These are phyloP conservation scores for Amborella trichopoda DNA, from an alignment of 164 flowering plant species.

Conservation along the genomic window DNA sequence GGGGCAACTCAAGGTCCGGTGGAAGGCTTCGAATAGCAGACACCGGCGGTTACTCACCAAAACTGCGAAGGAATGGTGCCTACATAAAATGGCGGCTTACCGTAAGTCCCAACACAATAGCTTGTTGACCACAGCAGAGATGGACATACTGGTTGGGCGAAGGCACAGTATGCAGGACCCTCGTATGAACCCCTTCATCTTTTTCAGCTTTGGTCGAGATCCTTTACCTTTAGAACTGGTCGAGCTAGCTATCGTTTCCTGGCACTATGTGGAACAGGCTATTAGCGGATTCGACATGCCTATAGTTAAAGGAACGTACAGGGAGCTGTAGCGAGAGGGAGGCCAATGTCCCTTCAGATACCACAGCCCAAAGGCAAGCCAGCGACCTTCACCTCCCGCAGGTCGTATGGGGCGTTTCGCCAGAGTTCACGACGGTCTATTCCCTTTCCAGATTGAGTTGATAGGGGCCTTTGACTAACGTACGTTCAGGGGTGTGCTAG, in stretches of 20 bases:
- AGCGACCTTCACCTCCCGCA: slow-evolving; percentile 8
- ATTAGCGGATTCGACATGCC: background rate
- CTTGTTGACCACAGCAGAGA: background rate
- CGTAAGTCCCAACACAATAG: background rate
- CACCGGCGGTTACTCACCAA: background rate
- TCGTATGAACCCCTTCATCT: no score
- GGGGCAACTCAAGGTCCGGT: no score
- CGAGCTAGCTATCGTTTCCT: background rate
- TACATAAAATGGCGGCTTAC: background rate
- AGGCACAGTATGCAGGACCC: background rate
- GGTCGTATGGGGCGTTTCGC: no score
- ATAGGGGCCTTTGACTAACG: no score
- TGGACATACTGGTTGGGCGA: background rate
- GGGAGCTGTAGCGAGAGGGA: slow-evolving; percentile 1
- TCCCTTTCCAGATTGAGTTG: no score
- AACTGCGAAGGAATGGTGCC: background rate
- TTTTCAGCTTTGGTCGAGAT: background rate
- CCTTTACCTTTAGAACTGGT: background rate
- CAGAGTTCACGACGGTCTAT: no score
- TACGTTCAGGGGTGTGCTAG: no score
- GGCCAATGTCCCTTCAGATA: slow-evolving; percentile 5
- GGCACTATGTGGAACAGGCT: no score
- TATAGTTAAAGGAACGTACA: slow-evolving; percentile 1
- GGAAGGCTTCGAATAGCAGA: background rate
- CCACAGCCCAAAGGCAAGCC: slow-evolving; percentile 5